These are phyloP conservation scores for Penicillium parvum DNA, from an alignment of 495 filamentous ascomycete genomes.

Conservation along the genomic window DNA sequence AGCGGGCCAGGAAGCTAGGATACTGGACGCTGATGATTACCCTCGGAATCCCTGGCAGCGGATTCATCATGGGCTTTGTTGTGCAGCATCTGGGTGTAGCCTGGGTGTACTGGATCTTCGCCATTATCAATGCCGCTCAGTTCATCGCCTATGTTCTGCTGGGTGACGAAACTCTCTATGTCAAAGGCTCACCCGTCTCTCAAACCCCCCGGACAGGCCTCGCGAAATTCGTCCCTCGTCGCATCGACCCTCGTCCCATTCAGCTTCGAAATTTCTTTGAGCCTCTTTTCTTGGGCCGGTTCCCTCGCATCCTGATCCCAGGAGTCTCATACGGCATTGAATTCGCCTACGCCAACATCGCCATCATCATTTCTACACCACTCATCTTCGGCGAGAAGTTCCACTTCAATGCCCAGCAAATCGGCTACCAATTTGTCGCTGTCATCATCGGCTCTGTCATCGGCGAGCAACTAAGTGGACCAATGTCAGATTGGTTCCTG, in stretches of 20 bases:
- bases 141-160: constrained; percentile 14
- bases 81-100: constrained; percentile 8
- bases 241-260: constrained; percentile 8
- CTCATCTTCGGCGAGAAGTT: constrained; percentile 19
- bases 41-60: constrained; percentile 19
- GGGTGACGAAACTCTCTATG: constrained; percentile 6
- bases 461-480: constrained; percentile 25
- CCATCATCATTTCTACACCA: constrained; percentile 23
- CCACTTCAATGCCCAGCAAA: constrained; percentile 21
- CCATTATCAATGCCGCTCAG: constrained; percentile 24
- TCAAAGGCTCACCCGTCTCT: too few relatives aligned
- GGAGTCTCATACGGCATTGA: constrained; percentile 16
- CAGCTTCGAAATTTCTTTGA: constrained; percentile 12
- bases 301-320: constrained; percentile 13
- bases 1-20: constrained; percentile 23
- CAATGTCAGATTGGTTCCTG: constrained; percentile 21
- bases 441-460: constrained; percentile 26
- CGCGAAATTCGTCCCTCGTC: too few relatives aligned
- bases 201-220: too few relatives aligned
- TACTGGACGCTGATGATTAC: constrained; percentile 27
- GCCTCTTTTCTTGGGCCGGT: constrained; percentile 11
- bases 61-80: constrained; percentile 29
- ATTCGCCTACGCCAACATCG: constrained; percentile 23
- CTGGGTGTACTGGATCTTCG: constrained; percentile 22
- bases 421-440: constrained; percentile 25